A percentile compares a stretch with the other conserved stretches of the same genome.
phyloP scores from a whole-genome alignment of 179 eudicot genomes.

The Heliamphora ciliata region DNA sequence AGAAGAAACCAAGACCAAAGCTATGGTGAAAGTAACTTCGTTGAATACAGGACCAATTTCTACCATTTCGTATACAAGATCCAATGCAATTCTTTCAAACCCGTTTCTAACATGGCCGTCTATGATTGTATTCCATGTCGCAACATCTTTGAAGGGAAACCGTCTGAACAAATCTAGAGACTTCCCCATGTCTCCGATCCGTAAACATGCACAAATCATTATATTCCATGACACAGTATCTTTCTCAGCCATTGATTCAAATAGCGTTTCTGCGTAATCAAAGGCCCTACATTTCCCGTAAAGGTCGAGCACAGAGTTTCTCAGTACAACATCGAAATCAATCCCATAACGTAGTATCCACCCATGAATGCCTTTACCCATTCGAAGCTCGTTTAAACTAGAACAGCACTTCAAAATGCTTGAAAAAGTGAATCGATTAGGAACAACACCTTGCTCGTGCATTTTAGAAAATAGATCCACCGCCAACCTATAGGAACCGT shows the following conservation, averaged over 20 bases:
- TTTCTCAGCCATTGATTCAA: constrained; percentile 37
- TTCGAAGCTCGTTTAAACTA: constrained; percentile 26
- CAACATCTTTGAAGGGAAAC: constrained; percentile 46
- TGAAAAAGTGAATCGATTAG: constrained; percentile 68
- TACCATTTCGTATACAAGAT: constrained; percentile 60
- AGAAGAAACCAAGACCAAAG: constrained; percentile 51
- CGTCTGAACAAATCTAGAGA: constrained; percentile 49
- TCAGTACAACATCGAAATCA: constrained; percentile 47
- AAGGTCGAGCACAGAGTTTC: constrained; percentile 63
- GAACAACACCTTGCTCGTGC: constrained; percentile 45
- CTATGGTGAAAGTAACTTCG: constrained; percentile 50
- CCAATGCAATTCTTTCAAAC: constrained; percentile 35
- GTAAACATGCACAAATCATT: constrained; percentile 48
- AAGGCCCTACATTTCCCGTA: constrained; percentile 53
- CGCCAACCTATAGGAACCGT: constrained; percentile 33
- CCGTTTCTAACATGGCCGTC: constrained; percentile 59
- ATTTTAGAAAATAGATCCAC: constrained; percentile 44
- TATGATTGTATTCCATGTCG: constrained; percentile 73
- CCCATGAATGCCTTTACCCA: constrained; percentile 61
- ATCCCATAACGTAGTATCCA: constrained; percentile 50
- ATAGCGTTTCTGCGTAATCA: constrained; percentile 43
- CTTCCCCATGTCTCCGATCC: constrained; percentile 38
- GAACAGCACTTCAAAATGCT: constrained; percentile 74
- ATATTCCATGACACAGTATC: constrained; percentile 67
- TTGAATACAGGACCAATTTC: constrained; percentile 30